Evolutionary conservation across 306 rosid species (phyloP), one percentile per base, ranked within the genome.

Genomic region (Quercus berberidifolia): DNA sequence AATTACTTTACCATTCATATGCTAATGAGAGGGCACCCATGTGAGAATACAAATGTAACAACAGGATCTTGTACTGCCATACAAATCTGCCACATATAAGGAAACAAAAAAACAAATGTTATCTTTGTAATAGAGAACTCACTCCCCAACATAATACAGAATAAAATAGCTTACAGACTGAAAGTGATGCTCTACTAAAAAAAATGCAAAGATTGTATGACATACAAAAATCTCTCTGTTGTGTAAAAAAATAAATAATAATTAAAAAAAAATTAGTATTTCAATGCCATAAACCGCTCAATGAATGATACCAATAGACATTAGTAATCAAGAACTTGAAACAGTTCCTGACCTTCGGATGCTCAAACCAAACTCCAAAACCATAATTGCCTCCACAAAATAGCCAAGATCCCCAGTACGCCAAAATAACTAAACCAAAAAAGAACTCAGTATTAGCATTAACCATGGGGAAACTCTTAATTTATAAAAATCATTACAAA

Each of bases 331-430:
- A 63, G 54, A 46, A 77, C 25, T 20, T 62, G 72, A 55, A 71
- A 75, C 33, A 79, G 74, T 59, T 80, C 49, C 91, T 82, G 68
- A 93, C 99, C 96, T 93, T 85, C 92, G 86, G 54, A 96, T 84
- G 25, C 90, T 86, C 92, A 91, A 86, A 79, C 98, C 98, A 18
- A 92, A 91, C 85, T 96, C 99, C 96, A 96, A 85, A 49, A 96
- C 89, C 97, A 91, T 86, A 69, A 93, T 85, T 74, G 99, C 97
- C 86, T 96, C 99, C 18, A 92, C 68, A 83, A 93, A 83, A 83
- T 93, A 93, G 85, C 97, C 94, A 19, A 81, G 55, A 60, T 91
- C 79, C 87, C 88, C 81, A 43, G 99, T 86, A 55, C 90, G 93
- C 99, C 98, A 91, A 79, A 85, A 96, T 75, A 93, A 84, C 99